These are phyloP conservation scores for Hemerocallis citrina DNA, from an alignment of 106 monocot genomes.

Conservation along the genomic window DNA sequence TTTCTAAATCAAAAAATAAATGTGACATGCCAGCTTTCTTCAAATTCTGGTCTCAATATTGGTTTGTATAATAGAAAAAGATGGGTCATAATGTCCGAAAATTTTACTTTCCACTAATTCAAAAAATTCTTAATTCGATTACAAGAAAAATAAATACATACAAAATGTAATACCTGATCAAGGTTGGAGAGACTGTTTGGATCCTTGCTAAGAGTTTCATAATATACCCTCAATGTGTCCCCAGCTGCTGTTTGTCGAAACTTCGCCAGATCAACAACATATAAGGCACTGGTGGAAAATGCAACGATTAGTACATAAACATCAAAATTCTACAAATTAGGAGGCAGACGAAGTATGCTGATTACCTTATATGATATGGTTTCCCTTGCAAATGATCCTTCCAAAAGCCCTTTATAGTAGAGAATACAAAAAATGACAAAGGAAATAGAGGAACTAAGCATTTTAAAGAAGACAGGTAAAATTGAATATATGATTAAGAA, in stretches of 20 bases:
- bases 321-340: background rate
- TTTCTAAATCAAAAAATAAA: no score
- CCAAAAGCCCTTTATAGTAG: conserved; percentile 80
- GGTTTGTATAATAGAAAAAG: no score
- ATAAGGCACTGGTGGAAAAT: conserved; percentile 65
- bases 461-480: background rate
- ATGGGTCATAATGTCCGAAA: no score
- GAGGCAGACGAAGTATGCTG: background rate
- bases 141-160: no score
- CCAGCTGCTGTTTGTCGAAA: conserved; percentile 97
- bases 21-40: no score
- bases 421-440: conserved; percentile 11
- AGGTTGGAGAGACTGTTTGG: conserved; percentile 99
- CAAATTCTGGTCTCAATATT: no score
- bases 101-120: no score
- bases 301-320: background rate
- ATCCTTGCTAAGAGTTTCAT: conserved; percentile 97
- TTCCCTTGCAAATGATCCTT: conserved; percentile 93
- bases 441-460: background rate
- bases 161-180: conserved; percentile 64
- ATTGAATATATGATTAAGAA: background rate
- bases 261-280: conserved; percentile 95
- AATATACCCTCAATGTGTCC: conserved; percentile 74
- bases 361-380: conserved; percentile 95
- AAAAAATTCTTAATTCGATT: no score